Conservation (phyloP, 768 basidiomycete genomes). For the Lactarius pseudohatsudake region DNA sequence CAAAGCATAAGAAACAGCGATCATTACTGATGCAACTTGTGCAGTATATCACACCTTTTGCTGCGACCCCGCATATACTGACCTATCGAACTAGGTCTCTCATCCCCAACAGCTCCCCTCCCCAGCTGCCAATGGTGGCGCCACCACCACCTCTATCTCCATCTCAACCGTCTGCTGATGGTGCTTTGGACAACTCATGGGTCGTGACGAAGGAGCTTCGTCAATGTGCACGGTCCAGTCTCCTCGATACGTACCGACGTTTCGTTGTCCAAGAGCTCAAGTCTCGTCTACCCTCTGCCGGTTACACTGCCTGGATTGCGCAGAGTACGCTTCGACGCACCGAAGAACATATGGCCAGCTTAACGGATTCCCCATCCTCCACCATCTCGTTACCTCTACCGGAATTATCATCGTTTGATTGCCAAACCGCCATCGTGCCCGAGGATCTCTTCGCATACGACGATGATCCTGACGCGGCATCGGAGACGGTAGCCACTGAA, state of each 20-base stretch:
- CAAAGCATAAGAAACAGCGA: constrained; percentile 66
- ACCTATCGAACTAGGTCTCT: constrained; percentile 26
- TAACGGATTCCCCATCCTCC: constrained; percentile 29
- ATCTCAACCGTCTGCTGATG: constrained; percentile 22
- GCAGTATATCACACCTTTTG: constrained; percentile 43
- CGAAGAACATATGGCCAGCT: constrained; percentile 36
- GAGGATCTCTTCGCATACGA: constrained; percentile 39
- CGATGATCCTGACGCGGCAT: constrained; percentile 34
- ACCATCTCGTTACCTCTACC: constrained; percentile 17
- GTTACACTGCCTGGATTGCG: constrained; percentile 56
- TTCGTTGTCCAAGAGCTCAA: constrained; percentile 57
- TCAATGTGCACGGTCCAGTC: constrained; percentile 60
- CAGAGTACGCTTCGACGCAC: constrained; percentile 52
- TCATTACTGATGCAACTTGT: constrained; percentile 71
- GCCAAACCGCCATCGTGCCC: constrained; percentile 14
- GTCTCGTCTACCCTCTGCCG: constrained; percentile 36
- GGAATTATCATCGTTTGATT: constrained; percentile 24
- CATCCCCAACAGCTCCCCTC: constrained; percentile 15
- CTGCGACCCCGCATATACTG: not conserved
- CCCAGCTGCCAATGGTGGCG: constrained; percentile 10
- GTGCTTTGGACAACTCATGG: constrained; percentile 21
- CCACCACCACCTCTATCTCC: constrained; percentile 22
- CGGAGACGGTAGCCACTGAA: constrained; percentile 35
- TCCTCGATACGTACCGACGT: constrained; percentile 66
- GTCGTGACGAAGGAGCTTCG: constrained; percentile 46